These are phyloP conservation scores for Serendipita sp. DNA, from an alignment of 768 basidiomycete genomes.

Conservation along the genomic window DNA sequence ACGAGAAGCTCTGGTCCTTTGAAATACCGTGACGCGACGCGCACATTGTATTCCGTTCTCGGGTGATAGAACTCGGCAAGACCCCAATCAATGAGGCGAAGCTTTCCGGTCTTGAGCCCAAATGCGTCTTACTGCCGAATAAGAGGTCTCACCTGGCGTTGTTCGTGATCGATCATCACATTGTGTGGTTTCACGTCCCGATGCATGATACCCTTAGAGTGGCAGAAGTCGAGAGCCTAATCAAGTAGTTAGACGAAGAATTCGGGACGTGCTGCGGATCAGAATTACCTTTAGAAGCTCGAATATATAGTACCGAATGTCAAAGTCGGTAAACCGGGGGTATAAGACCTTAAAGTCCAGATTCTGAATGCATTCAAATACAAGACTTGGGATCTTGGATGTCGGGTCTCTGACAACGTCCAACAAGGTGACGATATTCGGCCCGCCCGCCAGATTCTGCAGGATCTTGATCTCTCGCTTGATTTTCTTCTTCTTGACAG, in stretches of 20 bases:
- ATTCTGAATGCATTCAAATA: constrained; percentile 97
- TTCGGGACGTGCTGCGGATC: not conserved
- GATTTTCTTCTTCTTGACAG: constrained; percentile 99
- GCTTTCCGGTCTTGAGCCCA: constrained; percentile 25
- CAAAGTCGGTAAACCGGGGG: constrained; percentile 86
- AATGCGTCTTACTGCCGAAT: not conserved
- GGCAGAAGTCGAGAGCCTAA: constrained; percentile 90
- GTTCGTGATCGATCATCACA: constrained; percentile 98
- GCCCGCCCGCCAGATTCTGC: constrained; percentile 89
- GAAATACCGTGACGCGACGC: constrained; percentile 94
- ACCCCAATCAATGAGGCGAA: constrained; percentile 97
- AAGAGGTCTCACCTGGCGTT: constrained; percentile 53
- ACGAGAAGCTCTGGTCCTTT: constrained; percentile 94
- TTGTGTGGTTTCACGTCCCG: constrained; percentile 98
- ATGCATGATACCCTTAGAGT: constrained; percentile 98
- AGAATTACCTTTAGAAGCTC: constrained; percentile 72
- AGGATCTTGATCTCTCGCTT: constrained; percentile 98
- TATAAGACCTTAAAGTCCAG: constrained; percentile 95
- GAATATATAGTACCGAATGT: constrained; percentile 92
- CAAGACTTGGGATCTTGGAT: constrained; percentile 90
- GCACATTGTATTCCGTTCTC: constrained; percentile 93
- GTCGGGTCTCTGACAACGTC: constrained; percentile 93
- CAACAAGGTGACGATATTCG: constrained; percentile 81
- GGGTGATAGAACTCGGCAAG: constrained; percentile 98
- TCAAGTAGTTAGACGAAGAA: not conserved